Conservation (phyloP, 176 grass and related monocot genomes). For the Microstegium vimineum region DNA sequence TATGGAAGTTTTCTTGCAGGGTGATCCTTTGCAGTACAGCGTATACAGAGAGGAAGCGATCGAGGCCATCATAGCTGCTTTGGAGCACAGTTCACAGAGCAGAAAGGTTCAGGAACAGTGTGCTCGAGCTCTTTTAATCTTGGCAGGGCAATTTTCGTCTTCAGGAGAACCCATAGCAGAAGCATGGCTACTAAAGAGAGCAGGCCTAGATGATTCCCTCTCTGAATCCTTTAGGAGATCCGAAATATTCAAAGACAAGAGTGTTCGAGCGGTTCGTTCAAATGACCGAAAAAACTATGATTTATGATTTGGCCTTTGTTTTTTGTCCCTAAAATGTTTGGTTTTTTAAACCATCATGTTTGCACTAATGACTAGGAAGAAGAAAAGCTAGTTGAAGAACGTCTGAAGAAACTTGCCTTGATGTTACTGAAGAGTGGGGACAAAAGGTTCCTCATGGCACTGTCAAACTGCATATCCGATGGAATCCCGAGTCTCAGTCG, state of each 20-base stretch:
- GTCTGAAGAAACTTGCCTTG: conserved; percentile 60
- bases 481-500: conserved; percentile 48
- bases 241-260: conserved; percentile 65
- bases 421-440: conserved; percentile 64
- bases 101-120: conserved; percentile 81
- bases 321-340: background rate
- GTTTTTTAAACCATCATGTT: background rate
- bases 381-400: conserved; percentile 71
- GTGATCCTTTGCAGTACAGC: conserved; percentile 89
- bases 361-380: conserved; percentile 60
- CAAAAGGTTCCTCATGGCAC: conserved; percentile 54
- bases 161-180: conserved; percentile 72
- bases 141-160: conserved; percentile 75
- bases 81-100: conserved; percentile 62
- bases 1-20: conserved; percentile 59
- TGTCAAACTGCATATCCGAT: conserved; percentile 81
- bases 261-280: conserved; percentile 46
- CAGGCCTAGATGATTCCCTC: conserved; percentile 69
- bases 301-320: background rate
- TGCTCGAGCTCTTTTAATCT: conserved; percentile 68
- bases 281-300: background rate
- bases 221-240: conserved; percentile 79
- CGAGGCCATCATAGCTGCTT: conserved; percentile 57
- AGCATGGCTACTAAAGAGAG: conserved; percentile 77
- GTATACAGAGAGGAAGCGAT: conserved; percentile 82